These are phyloP conservation scores for Pseudogymnoascus sp. DNA, from an alignment of 2,329 filamentous ascomycete species.

Conservation along the genomic window DNA sequence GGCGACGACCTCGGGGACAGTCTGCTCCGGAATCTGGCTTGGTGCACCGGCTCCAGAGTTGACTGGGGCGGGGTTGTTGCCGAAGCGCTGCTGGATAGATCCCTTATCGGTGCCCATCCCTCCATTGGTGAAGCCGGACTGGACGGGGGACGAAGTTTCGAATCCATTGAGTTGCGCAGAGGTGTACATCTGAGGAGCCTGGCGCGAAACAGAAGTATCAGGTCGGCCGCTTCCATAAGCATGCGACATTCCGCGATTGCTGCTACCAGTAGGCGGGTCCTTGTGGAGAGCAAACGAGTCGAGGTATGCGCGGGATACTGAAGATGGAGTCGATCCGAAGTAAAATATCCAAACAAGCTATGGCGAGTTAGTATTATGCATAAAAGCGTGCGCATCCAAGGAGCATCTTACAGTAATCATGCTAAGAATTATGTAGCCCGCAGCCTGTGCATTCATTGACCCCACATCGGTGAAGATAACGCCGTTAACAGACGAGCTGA, in stretches of 20 bases:
- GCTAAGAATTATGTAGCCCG: constrained; percentile 87
- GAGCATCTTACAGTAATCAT: constrained; percentile 72
- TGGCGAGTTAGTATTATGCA: neutral
- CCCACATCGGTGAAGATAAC: constrained; percentile 70
- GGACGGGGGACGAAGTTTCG: constrained; percentile 84
- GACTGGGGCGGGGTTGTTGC: constrained; percentile 40
- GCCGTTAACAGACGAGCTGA: constrained; percentile 77
- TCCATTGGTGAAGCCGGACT: constrained; percentile 25
- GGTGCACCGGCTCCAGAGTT: constrained; percentile 22
- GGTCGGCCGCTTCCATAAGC: constrained; percentile 67
- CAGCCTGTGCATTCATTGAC: constrained; percentile 76
- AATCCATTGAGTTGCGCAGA: constrained; percentile 92
- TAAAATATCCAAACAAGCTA: constrained; percentile 99
- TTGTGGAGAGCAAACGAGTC: constrained; percentile 95
- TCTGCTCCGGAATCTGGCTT: constrained; percentile 27
- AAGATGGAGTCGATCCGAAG: constrained; percentile 86
- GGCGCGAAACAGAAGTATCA: constrained; percentile 70
- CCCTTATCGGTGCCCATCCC: constrained; percentile 44
- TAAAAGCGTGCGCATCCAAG: neutral
- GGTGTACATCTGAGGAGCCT: constrained; percentile 93
- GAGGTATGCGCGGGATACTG: constrained; percentile 79
- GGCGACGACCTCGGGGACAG: constrained; percentile 49
- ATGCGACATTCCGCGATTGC: constrained; percentile 51
- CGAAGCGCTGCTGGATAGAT: constrained; percentile 44
- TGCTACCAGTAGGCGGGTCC: constrained; percentile 44